Evolutionary conservation across 1,284 basidiomycete genomes (phyloP), one percentile per base, ranked within the genome.

Genomic region (Stygiomarasmius scandens): DNA sequence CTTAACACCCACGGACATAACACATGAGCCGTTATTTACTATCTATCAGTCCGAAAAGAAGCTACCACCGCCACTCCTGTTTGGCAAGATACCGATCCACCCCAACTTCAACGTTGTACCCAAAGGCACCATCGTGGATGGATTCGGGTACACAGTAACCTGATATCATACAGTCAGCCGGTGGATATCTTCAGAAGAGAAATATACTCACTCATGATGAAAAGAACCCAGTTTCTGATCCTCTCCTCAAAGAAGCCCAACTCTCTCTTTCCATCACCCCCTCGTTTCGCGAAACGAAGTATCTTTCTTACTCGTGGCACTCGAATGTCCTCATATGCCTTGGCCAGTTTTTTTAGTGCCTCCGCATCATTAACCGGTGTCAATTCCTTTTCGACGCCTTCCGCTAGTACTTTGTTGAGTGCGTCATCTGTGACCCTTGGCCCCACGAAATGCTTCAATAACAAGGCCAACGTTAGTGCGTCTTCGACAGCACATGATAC

Each of bases 401-500:
- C 38, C n/a, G 11, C 38, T 8, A 12, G n/a, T n/a, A 12, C 4
- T 41, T 19, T 41, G 38, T 41, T 16, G 6, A 16, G 14, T 41
- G 14, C n/a, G 38, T 41, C 29, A 19, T 19, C 38, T 41, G 4
- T 19, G 14, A 41, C 14, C 16, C 16, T 12, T 8, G 38, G 38
- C 48, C 62, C 52, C 16, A 61, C 55, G 51, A 69, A 71, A 57
- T 71, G 71, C 54, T 69, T 69, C 3, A 74, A 61, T 3, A 77
- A 58, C n/a, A 72, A 58, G 0, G 70, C 70, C 23, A 76, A 64
- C 2, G 69, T 63, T 2, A 74, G 64, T 1, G 70, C 71, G 50
- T 76, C 75, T 55, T 77, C 74, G 1, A 67, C 67, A 2, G 75
- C 73, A 49, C 69, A 73, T 0, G 75, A 71, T 2, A 71, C 74